Evolutionary conservation across 2,329 filamentous ascomycete genomes (phyloP), one percentile per base, ranked within the genome.

Genomic region (Colletotrichum magnum): DNA sequence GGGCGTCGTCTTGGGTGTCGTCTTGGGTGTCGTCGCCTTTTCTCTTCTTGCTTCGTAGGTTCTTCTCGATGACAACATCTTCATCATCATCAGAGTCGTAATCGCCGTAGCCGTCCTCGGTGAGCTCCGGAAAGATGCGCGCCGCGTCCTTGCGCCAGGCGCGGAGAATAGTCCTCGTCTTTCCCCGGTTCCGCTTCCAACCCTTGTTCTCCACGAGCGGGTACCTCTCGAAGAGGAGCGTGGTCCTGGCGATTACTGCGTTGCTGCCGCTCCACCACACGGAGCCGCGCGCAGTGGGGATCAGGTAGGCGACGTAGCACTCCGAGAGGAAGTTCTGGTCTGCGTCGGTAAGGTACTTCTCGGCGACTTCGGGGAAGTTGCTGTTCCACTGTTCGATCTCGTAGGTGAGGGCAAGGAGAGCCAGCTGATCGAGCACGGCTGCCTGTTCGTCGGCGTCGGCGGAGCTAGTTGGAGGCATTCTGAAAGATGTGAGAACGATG

Each of bases 261-360:
- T 69, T 66, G n/a, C 61, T 45, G 24, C 16, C 50, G 7, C 61
- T 56, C 62, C 67, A 69, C 67, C 62, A 69, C 3, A 69, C 18
- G 5, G 62, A 67, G 6, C 32, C 32, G 10, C 6, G 43, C 12
- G 56, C 62, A 2, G 50, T 18, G 18, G 67, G 67, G 51, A 61
- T 61, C 15, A 69, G n/a, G 21, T 69, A 57, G 32, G 50, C 28
- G 9, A 26, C 43, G 7, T 51, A 67, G 4, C 9, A 60, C 18
- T 28, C 6, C 6, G 50, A 45, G 6, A 69, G 36, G 15, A 67
- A 10, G 4, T 48, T 18, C 15, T 69, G 62, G 10, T 69, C 62
- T 3, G 24, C 36, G 13, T 61, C 50, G 12, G 28, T 28, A 3
- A 69, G 50, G 3, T 53, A 36, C 6, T 52, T 24, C 10, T 12